Evolutionary conservation across 371 early-diverging fungal genomes (phyloP).

Genomic region (Syncephalastrum sp.): DNA sequence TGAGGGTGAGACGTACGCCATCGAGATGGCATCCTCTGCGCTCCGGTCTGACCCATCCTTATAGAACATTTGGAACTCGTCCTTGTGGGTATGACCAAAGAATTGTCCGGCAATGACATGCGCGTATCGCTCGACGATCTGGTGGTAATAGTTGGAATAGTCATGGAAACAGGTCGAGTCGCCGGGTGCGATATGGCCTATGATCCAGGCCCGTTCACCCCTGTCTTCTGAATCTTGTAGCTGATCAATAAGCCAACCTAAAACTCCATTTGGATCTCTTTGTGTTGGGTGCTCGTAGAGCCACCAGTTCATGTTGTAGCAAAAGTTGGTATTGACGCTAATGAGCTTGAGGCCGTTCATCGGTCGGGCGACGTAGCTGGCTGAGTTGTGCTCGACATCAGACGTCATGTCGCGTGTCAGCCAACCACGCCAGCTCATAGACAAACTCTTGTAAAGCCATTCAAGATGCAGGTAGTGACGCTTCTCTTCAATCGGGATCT

Average conservation of each 20-base stretch:
- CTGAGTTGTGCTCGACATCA: conserved; percentile 38
- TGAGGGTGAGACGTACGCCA: conserved; percentile 56
- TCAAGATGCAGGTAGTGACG: conserved; percentile 28
- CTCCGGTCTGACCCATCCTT: conserved; percentile 26
- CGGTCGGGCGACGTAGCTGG: conserved; percentile 49
- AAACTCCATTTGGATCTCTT: conserved; percentile 52
- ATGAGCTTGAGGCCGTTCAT: conserved; percentile 49
- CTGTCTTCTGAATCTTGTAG: conserved; percentile 56
- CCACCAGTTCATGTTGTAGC: conserved; percentile 60
- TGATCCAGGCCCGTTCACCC: conserved; percentile 57
- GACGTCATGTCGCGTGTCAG: conserved; percentile 24
- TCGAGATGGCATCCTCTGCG: conserved; percentile 43
- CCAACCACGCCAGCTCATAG: conserved; percentile 56
- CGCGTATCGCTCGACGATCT: conserved; percentile 57
- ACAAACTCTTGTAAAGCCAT: conserved; percentile 52
- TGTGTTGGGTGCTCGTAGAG: conserved; percentile 34
- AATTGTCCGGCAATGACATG: conserved; percentile 63
- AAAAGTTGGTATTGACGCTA: conserved; percentile 66
- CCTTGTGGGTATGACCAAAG: conserved; percentile 64
- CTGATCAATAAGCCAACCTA: conserved; percentile 51
- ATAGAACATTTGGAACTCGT: conserved; percentile 56
- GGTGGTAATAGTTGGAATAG: conserved; percentile 58
- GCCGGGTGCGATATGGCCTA: conserved; percentile 59
- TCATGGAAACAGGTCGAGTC: conserved; percentile 56
- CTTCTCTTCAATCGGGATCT: conserved; percentile 24